Conservation (phyloP, 148 eudicot species). For the Selenicereus undatus region DNA sequence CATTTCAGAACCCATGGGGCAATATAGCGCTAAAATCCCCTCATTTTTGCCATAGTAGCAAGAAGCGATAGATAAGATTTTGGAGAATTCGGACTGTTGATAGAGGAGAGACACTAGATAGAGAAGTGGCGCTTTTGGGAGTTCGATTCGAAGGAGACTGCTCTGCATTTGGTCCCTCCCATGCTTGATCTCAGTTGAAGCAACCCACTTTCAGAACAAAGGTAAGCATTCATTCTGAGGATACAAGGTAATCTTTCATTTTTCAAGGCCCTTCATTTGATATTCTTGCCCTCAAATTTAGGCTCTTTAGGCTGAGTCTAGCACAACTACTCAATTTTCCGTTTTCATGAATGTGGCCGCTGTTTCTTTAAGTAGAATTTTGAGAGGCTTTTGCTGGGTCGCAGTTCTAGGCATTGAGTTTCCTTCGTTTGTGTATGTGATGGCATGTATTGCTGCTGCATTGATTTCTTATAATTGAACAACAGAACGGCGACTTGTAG, state of each 20-base stretch:
- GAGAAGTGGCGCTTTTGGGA: not conserved
- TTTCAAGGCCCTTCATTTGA: not conserved
- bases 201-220: constrained; percentile 1
- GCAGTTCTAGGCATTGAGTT: not conserved
- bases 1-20: not conserved
- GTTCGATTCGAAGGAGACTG: not conserved
- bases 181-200: constrained; percentile 20
- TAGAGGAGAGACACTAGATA: not conserved
- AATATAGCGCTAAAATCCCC: not conserved
- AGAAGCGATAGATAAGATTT: constrained; percentile 25
- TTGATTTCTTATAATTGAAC: not conserved
- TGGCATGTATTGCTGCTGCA: not conserved
- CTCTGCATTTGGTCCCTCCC: constrained; percentile 18
- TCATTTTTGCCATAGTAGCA: not conserved
- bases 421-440: not conserved
- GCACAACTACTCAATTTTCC: not conserved
- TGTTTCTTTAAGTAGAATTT: not conserved
- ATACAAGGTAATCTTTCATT: not conserved
- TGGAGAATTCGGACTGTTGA: not conserved
- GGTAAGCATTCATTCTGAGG: constrained; percentile 10
- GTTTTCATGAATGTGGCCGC: not conserved
- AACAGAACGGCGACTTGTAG: not conserved
- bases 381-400: not conserved
- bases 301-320: not conserved
- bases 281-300: not conserved